phyloP scores from a whole-genome alignment of 2,329 filamentous ascomycete species.

The Intubia oerlemansii region DNA sequence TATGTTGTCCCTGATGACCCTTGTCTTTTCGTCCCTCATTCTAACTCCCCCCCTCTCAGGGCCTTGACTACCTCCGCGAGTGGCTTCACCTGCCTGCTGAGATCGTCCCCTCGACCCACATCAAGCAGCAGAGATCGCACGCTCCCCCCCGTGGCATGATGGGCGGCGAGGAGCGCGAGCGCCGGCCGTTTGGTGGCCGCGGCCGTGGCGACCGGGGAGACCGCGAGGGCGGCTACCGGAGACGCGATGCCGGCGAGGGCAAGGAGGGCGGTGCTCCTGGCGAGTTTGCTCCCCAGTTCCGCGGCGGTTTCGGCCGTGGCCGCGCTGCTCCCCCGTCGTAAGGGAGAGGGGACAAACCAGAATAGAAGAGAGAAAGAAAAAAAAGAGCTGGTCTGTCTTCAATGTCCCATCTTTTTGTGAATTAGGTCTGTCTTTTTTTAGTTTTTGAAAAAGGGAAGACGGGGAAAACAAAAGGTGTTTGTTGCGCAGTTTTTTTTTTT shows the following conservation, averaged over 20 bases:
- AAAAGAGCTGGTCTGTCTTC: too few species aligned
- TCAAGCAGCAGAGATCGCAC: conserved; percentile 99
- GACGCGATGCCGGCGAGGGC: conserved; percentile 66
- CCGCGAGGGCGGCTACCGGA: conserved; percentile 79
- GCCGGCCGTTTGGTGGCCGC: conserved; percentile 63
- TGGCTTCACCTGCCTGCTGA: conserved; percentile 99
- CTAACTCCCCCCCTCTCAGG: too few species aligned
- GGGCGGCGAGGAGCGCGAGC: conserved; percentile 65
- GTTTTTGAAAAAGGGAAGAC: too few species aligned
- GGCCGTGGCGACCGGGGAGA: conserved; percentile 60
- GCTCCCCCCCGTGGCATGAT: conserved; percentile 98
- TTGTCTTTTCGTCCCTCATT: too few species aligned
- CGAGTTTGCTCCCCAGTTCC: conserved; percentile 85
- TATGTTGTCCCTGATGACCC: conserved; percentile 5
- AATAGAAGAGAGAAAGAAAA: too few species aligned
- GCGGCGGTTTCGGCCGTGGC: conserved; percentile 77
- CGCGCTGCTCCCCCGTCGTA: conserved; percentile 53
- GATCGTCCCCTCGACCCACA: conserved; percentile 98
- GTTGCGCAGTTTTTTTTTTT: too few species aligned
- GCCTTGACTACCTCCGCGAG: conserved; percentile 99
- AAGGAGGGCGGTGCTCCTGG: conserved; percentile 86
- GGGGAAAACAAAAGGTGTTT: too few species aligned
- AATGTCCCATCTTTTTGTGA: too few species aligned
- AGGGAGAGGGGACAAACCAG: conserved; percentile 8
- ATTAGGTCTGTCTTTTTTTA: too few species aligned